Evolutionary conservation across 1,139 yeast species (phyloP).

Genomic region (Pichia sp.): DNA sequence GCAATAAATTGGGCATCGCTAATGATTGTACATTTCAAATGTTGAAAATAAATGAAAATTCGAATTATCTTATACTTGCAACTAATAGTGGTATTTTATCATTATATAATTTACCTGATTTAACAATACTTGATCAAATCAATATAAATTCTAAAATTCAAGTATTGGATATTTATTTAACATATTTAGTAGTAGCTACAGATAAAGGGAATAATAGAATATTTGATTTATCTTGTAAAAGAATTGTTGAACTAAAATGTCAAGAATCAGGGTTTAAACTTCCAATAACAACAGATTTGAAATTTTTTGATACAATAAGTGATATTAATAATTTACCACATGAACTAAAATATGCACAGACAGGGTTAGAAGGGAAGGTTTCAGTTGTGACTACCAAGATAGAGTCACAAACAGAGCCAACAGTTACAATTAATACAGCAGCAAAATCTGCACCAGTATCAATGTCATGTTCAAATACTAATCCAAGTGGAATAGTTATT

Average conservation of each 20-base stretch:
- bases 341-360: constrained; percentile 55
- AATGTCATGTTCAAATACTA: constrained; percentile 4
- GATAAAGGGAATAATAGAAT: constrained; percentile 24
- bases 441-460: constrained; percentile 12
- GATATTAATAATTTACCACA: constrained; percentile 4
- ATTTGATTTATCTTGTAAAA: constrained; percentile 46
- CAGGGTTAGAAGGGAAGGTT: constrained; percentile 85
- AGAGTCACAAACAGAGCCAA: constrained; percentile 11
- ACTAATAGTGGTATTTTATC: constrained; percentile 2
- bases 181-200: constrained; percentile 8
- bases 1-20: neutral
- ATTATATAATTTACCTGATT: constrained; percentile 8
- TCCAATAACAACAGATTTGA: constrained; percentile 54
- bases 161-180: constrained; percentile 6
- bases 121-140: constrained; percentile 12
- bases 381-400: constrained; percentile 53
- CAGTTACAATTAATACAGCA: constrained; percentile 12
- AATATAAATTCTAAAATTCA: constrained; percentile 11
- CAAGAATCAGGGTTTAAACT: constrained; percentile 69
- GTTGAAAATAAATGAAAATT: constrained; percentile 4
- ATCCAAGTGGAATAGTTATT: constrained; percentile 31
- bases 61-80: constrained; percentile 1
- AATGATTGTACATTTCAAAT: neutral
- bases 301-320: constrained; percentile 49
- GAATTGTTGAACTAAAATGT: constrained; percentile 37